Evolutionary conservation across 2,329 filamentous ascomycete species (phyloP), one percentile per base, ranked within the genome.

Genomic region (Colletotrichum navitas): DNA sequence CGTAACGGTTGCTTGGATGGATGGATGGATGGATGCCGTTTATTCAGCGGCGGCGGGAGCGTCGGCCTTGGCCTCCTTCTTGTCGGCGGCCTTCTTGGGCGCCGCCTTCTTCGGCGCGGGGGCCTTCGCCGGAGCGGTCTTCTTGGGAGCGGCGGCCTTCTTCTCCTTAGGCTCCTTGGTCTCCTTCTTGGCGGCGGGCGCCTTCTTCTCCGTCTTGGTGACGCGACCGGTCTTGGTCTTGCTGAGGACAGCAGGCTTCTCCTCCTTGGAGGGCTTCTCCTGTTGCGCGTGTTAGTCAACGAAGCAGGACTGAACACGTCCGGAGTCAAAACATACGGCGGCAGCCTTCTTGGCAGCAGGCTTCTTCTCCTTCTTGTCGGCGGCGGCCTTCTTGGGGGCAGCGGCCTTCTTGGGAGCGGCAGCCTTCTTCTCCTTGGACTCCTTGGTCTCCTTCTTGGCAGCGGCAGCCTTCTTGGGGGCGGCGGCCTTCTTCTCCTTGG

Each of bases 161-260:
- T 87, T 85, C 51, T 84, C 81, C 10, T 85, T 81, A 26, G 82
- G 80, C 77, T 84, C 83, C 77, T 83, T 68, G 14, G 83, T 77
- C 74, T 79, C 81, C 81, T 84, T 85, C 80, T 84, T 85, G 45
- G 82, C 74, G 8, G 82, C 77, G 34, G 84, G 80, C 14, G 83
- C 80, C 82, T 85, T 85, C 79, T 85, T 83, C 47, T 86, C 84
- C 32, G 87, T 85, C 90, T 96, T 97, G 77, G 92, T 90, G 77
- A 97, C 92, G 76, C 94, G 92, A 60, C 94, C 94, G 65, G 93
- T 91, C 89, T 96, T 96, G 81, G 94, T 95, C 89, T 93, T 95
- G 81, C 88, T 89, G 63, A 94, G 84, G 60, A 92, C 87, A 78
- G 91, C 90, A 74, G 90, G 86, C 83, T 92, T 91, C 76, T 94